Evolutionary conservation across 805 yeast genomes (phyloP).

Genomic region (Yarrowia sp.): DNA sequence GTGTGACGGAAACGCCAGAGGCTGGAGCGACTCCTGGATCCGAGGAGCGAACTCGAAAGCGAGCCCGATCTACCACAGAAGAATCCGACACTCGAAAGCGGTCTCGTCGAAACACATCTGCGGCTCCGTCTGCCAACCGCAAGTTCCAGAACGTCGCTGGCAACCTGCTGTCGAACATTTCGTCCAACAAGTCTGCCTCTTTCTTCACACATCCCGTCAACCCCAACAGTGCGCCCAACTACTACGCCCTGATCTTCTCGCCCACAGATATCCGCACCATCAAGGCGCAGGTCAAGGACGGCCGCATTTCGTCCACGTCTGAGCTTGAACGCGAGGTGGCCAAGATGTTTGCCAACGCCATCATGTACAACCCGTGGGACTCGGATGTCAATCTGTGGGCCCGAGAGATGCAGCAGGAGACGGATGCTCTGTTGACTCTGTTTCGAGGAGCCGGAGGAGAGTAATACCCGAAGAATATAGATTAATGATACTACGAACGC

Average conservation of each 20-base stretch:
- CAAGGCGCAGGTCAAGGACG: constrained; percentile 55
- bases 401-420: constrained; percentile 67
- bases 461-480: background rate
- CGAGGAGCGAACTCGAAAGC: background rate
- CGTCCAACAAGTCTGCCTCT: constrained; percentile 70
- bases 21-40: constrained; percentile 9
- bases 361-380: constrained; percentile 72
- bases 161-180: constrained; percentile 61
- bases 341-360: constrained; percentile 79
- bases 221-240: constrained; percentile 65
- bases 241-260: constrained; percentile 55
- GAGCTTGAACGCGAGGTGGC: constrained; percentile 67
- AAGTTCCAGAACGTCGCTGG: constrained; percentile 60
- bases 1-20: background rate
- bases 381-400: constrained; percentile 63
- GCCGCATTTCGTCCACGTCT: constrained; percentile 47
- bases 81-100: constrained; percentile 1
- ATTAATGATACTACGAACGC: background rate
- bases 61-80: constrained; percentile 7
- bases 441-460: constrained; percentile 52
- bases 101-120: constrained; percentile 15
- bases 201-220: constrained; percentile 71
- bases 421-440: constrained; percentile 49
- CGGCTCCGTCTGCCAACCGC: constrained; percentile 41
- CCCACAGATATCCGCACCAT: constrained; percentile 72